Evolutionary conservation across 768 basidiomycete species (phyloP), one percentile per base, ranked within the genome.

Genomic region (Sporobolomyces pararoseus): DNA sequence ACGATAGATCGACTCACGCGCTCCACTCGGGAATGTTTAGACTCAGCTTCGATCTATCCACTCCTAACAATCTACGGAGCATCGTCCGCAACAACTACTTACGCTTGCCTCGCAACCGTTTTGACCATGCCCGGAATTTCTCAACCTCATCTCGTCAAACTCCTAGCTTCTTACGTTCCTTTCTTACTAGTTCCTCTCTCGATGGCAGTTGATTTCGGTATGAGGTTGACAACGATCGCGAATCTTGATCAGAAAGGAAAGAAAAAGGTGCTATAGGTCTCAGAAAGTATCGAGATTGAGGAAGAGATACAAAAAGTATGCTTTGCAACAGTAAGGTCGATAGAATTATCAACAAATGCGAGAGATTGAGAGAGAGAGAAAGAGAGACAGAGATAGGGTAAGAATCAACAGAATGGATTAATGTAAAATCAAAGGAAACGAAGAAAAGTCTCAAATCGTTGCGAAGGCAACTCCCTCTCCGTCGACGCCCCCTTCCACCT

Each of bases 1-100:
- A 14, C n/a, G 25, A 12, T 27, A n/a, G 19, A 35, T 7, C n/a
- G n/a, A 10, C 32, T 55, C 51, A 29, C 12, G 31, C 27, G 27
- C 51, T 29, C 21, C 53, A 19, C 53, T 35, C 32, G n/a, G n/a
- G n/a, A n/a, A n/a, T n/a, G n/a, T 55, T 31, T 21, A 42, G 39
- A 59, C 46, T 63, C 17, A 63, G 32, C 29, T 31, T 42, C 5
- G 19, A 83, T 87, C 52, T 88, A 88, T 76, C 80, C 85, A 17
- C 81, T 90, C 37, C 80, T 93, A 19, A 81, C 88, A 13, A 78
- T 87, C 34, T 93, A 92, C 79, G 89, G 83, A 34, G 88, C 89
- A 0, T 89, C 88, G 0, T 88, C 89, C 4, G 82, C 85, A 0
- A 92, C 89, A 0, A 91, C 90, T 0, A 87, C 88, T 19, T 79